Conservation (phyloP, 176 grass and related monocot species). For the Musa itinerans region DNA sequence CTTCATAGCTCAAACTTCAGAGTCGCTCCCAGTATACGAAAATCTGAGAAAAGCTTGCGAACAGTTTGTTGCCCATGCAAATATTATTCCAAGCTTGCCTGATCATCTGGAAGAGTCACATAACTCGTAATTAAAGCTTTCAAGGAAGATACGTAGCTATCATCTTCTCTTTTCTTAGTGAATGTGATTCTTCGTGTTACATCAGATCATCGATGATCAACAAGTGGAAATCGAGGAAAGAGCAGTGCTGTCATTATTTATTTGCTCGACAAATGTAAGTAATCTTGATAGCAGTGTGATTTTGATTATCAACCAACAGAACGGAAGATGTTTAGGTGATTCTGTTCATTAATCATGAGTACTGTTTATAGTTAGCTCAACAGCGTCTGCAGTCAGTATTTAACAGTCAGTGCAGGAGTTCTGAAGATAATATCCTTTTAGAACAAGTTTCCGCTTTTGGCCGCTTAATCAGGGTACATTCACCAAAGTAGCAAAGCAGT, state of each 20-base stretch:
- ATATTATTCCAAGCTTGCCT: neutral
- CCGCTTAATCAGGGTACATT: too few species aligned
- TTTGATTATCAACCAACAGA: neutral
- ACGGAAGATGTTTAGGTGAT: neutral
- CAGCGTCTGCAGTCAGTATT: too few species aligned
- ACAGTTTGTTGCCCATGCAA: conserved; percentile 40
- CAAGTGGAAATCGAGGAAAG: neutral
- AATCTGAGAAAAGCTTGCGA: conserved; percentile 57
- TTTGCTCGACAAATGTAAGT: neutral
- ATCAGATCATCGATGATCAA: too few species aligned
- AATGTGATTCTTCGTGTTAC: neutral
- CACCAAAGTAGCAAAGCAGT: too few species aligned
- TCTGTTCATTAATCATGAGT: neutral
- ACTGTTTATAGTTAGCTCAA: neutral
- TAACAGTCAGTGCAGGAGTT: too few species aligned
- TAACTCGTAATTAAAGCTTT: neutral
- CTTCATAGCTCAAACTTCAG: conserved; percentile 24
- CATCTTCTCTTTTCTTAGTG: neutral
- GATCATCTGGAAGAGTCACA: conserved; percentile 1
- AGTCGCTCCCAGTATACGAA: conserved; percentile 30
- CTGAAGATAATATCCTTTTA: too few species aligned
- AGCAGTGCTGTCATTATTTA: neutral
- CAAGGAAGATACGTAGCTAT: neutral
- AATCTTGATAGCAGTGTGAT: neutral
- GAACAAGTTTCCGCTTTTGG: too few species aligned